Evolutionary conservation across 106 monocot species (phyloP).

Genomic region (Narthecium ossifragum): DNA sequence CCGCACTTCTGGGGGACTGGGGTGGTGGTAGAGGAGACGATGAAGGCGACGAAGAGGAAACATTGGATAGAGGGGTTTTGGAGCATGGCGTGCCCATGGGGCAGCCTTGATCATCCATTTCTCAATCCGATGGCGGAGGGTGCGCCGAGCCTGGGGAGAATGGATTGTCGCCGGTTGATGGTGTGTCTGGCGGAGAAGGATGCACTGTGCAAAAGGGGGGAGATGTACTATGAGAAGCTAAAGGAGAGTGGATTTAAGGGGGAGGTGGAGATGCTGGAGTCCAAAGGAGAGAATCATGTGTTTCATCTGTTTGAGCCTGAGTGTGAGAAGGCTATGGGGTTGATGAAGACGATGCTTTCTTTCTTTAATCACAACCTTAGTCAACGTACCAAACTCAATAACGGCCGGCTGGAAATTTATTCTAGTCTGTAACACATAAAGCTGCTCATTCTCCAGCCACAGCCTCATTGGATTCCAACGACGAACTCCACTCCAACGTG

Average conservation of each 20-base stretch:
- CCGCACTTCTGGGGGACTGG: slow-evolving; percentile 21
- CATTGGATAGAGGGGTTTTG: background rate
- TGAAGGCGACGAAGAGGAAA: background rate
- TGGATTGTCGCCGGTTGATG: slow-evolving; percentile 8
- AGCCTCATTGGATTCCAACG: too few relatives aligned
- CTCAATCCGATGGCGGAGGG: slow-evolving; percentile 13
- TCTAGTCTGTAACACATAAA: too few relatives aligned
- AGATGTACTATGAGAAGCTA: slow-evolving; percentile 12
- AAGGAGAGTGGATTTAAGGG: slow-evolving; percentile 10
- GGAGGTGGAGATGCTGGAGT: background rate
- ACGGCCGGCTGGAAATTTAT: too few relatives aligned
- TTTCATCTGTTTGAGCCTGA: background rate
- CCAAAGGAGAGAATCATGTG: too few relatives aligned
- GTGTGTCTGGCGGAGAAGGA: background rate
- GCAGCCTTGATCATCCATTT: slow-evolving; percentile 12
- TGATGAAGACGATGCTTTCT: background rate
- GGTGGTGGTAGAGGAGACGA: background rate
- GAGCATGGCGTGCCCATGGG: background rate
- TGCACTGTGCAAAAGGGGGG: background rate
- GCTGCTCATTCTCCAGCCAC: too few relatives aligned
- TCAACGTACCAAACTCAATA: too few relatives aligned
- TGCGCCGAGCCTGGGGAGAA: slow-evolving; percentile 8
- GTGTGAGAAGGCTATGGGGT: background rate
- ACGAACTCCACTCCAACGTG: too few relatives aligned
- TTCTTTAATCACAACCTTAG: too few relatives aligned